Percentiles rank a stretch among this genome's conserved stretches.
These are phyloP conservation scores for Termitomyces sp. DNA, from an alignment of 768 basidiomycete genomes.

Conservation along the genomic window DNA sequence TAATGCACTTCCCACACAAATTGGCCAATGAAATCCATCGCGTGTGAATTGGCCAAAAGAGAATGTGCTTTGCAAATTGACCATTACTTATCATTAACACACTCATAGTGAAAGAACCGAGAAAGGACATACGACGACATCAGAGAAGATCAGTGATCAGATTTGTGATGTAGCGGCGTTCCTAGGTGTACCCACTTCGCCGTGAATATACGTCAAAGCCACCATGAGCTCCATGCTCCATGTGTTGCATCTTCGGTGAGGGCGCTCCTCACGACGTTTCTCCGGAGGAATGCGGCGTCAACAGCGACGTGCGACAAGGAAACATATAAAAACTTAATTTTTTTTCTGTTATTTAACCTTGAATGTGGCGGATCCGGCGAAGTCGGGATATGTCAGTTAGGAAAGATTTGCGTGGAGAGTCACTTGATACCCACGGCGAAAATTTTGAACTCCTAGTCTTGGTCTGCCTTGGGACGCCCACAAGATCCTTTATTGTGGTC, in stretches of 20 bases:
- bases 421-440: constrained; percentile 6
- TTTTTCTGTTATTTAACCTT: neutral
- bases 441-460: neutral
- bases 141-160: constrained; percentile 16
- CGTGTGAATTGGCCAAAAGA: neutral
- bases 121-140: constrained; percentile 7
- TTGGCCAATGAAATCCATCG: neutral
- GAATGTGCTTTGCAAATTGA: neutral
- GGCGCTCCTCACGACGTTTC: neutral
- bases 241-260: neutral
- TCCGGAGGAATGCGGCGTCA: neutral
- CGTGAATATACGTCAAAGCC: neutral
- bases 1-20: neutral
- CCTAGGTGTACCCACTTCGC: constrained; percentile 2
- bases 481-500: neutral
- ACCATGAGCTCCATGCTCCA: neutral
- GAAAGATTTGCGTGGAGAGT: constrained; percentile 4
- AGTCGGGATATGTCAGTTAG: constrained; percentile 2
- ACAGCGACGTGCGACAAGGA: neutral
- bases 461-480: neutral
- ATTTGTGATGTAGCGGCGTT: constrained; percentile 12
- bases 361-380: constrained; percentile 9
- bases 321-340: neutral
- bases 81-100: neutral
- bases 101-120: neutral